Percentiles rank a stretch among this genome's conserved stretches.
Conservation (phyloP, 352 stramenopile genomes). For the Discostella stelligera region DNA sequence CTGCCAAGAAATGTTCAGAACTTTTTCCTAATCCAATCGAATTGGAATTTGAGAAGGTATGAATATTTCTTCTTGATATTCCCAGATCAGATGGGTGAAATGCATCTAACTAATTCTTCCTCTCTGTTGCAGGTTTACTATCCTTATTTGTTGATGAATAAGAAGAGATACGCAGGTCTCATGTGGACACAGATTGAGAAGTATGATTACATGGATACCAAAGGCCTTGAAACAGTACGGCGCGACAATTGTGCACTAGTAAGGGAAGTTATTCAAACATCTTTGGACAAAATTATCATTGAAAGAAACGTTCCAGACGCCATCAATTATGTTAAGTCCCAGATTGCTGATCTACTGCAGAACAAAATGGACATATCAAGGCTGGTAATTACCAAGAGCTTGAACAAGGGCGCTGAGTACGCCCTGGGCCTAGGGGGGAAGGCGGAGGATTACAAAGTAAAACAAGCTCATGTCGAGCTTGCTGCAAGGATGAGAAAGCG, state of each 20-base stretch:
- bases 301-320: conserved; percentile 93
- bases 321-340: conserved; percentile 96
- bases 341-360: conserved; percentile 98
- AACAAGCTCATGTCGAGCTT: conserved; percentile 98
- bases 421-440: conserved; percentile 78
- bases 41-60: conserved; percentile 97
- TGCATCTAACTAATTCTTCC: conserved; percentile 1
- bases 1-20: conserved; percentile 91
- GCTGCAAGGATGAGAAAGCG: conserved; percentile 97
- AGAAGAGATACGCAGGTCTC: conserved; percentile 95
- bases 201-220: conserved; percentile 98
- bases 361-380: conserved; percentile 99
- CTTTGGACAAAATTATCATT: conserved; percentile 98
- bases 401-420: conserved; percentile 97
- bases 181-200: conserved; percentile 93
- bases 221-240: conserved; percentile 97
- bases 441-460: conserved; percentile 96
- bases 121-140: conserved; percentile 89
- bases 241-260: conserved; percentile 99
- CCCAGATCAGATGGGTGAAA: conserved; percentile 10
- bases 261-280: conserved; percentile 95
- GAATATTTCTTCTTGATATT: neutral
- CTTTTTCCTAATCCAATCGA: conserved; percentile 97
- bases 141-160: conserved; percentile 99
- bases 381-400: conserved; percentile 98